phyloP scores from a whole-genome alignment of 2,329 filamentous ascomycete species.

The Aspergillus neoniger region DNA sequence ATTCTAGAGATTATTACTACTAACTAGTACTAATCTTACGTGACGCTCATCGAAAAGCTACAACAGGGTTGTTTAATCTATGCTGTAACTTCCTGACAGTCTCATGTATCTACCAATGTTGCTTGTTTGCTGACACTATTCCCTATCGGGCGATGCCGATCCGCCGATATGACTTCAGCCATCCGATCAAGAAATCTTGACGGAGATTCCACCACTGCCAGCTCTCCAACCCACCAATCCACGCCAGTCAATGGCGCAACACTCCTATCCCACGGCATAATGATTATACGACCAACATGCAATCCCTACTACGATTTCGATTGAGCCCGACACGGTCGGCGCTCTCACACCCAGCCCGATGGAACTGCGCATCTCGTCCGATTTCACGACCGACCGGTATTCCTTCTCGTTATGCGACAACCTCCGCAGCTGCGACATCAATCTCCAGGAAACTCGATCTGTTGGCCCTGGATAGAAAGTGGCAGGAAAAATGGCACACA shows the following conservation, averaged over 20 bases:
- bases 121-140: background rate
- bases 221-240: conserved; percentile 9
- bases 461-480: conserved; percentile 54
- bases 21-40: too few relatives aligned
- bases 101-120: background rate
- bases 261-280: conserved; percentile 16
- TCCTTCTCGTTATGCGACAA: conserved; percentile 30
- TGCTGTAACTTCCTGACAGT: too few relatives aligned
- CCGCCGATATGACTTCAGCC: background rate
- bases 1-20: too few relatives aligned
- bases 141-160: conserved; percentile 1
- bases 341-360: conserved; percentile 20
- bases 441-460: conserved; percentile 43
- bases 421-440: conserved; percentile 22
- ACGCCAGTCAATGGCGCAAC: conserved; percentile 9
- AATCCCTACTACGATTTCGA: conserved; percentile 30
- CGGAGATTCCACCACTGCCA: background rate
- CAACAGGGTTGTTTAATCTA: too few relatives aligned
- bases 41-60: too few relatives aligned
- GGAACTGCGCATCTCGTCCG: conserved; percentile 19
- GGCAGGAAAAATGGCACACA: conserved; percentile 53
- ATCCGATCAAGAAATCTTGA: background rate
- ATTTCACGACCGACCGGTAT: conserved; percentile 10
- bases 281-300: conserved; percentile 30
- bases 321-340: conserved; percentile 23